phyloP scores from a whole-genome alignment of 2,329 filamentous ascomycete genomes.

The Phialemonium atrogriseum region DNA sequence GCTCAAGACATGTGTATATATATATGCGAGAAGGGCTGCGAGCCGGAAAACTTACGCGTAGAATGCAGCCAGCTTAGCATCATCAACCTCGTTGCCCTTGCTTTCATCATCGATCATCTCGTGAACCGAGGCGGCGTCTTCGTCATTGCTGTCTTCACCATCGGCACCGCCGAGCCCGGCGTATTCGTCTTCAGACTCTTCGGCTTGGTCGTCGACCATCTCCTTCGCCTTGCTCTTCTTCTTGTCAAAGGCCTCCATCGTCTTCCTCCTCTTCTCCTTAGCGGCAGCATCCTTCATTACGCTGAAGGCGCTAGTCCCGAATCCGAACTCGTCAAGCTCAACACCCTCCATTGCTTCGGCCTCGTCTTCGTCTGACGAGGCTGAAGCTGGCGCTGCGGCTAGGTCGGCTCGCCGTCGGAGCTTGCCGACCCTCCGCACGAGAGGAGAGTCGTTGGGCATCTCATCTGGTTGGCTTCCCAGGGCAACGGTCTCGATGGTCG shows the following conservation, averaged over 20 bases:
- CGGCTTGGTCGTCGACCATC: constrained; percentile 86
- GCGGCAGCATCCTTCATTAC: constrained; percentile 60
- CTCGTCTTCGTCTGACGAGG: constrained; percentile 31
- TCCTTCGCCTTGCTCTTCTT: constrained; percentile 81
- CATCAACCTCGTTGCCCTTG: constrained; percentile 66
- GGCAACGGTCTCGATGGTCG: constrained; percentile 64
- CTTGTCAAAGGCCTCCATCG: constrained; percentile 60
- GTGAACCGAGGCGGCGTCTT: constrained; percentile 62
- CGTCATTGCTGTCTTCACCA: constrained; percentile 75
- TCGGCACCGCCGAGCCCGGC: constrained; percentile 85
- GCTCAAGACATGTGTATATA: neutral
- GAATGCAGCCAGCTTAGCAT: constrained; percentile 73
- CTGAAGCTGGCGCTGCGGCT: constrained; percentile 22
- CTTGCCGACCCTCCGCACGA: constrained; percentile 51
- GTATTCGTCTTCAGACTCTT: constrained; percentile 98
- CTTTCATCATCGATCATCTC: constrained; percentile 87
- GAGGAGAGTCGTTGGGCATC: constrained; percentile 51
- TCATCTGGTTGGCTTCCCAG: constrained; percentile 29
- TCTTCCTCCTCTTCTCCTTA: constrained; percentile 39
- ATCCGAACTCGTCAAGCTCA: constrained; percentile 24
- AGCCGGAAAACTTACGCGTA: constrained; percentile 61
- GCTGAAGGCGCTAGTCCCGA: constrained; percentile 45
- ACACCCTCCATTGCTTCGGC: constrained; percentile 12
- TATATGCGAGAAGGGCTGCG: neutral
- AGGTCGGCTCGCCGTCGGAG: constrained; percentile 28